Evolutionary conservation across 2,329 filamentous ascomycete genomes (phyloP).

Genomic region (Eutypella sp.): DNA sequence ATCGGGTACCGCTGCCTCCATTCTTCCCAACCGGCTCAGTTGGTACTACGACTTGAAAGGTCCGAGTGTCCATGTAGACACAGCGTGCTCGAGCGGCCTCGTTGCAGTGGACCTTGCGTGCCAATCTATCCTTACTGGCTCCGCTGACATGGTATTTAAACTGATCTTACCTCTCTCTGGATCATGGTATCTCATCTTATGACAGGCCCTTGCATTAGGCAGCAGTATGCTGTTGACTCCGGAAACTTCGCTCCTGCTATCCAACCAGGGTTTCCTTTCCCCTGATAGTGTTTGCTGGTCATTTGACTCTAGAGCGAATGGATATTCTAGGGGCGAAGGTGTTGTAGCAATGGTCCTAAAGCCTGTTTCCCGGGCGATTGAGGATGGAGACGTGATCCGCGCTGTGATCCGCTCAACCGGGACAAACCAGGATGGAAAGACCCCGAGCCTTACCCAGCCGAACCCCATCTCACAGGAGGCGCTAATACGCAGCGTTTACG

Average conservation of each 20-base stretch:
- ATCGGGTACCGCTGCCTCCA: not conserved
- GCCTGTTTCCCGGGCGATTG: conserved; percentile 30
- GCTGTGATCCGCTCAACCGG: conserved; percentile 34
- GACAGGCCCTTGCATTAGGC: not conserved
- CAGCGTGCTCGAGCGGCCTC: not conserved
- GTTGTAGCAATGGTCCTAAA: not conserved
- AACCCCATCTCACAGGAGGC: conserved; percentile 16
- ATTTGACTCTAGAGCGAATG: not conserved
- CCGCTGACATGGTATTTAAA: not conserved
- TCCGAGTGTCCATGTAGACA: not conserved
- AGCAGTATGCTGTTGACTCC: not conserved
- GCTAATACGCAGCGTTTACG: conserved; percentile 13
- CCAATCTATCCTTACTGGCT: not conserved
- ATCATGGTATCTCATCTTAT: not conserved
- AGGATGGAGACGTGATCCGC: conserved; percentile 39
- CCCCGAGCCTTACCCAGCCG: conserved; percentile 15
- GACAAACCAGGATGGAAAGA: conserved; percentile 38
- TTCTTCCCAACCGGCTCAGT: not conserved
- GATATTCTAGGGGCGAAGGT: not conserved
- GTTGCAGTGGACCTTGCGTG: not conserved
- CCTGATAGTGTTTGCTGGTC: not conserved
- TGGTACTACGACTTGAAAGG: not conserved
- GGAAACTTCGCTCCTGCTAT: not conserved
- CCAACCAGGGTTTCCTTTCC: not conserved
- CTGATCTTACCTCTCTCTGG: not conserved